These are phyloP conservation scores for Aspergillus puulaauensis DNA, from an alignment of 2,329 filamentous ascomycete species.

Conservation along the genomic window DNA sequence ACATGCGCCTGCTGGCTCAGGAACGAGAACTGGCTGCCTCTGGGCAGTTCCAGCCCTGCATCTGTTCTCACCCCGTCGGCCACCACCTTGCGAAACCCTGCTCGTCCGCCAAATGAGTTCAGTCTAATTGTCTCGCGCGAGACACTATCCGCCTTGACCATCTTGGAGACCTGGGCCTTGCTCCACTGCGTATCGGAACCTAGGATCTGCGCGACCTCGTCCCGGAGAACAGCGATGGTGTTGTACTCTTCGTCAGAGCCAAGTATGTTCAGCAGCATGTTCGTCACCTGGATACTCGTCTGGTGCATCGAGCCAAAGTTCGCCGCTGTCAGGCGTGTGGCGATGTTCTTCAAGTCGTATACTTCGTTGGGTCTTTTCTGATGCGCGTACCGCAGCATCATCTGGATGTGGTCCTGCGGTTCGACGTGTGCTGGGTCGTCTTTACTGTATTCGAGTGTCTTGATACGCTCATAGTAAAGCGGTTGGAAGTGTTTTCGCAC, in stretches of 20 bases:
- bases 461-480: conserved; percentile 19
- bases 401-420: conserved; percentile 43
- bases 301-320: conserved; percentile 35
- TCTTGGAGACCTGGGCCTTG: conserved; percentile 31
- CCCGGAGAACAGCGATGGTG: conserved; percentile 39
- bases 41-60: conserved; percentile 12
- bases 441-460: conserved; percentile 12
- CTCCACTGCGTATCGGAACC: conserved; percentile 35
- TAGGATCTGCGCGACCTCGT: conserved; percentile 36
- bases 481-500: conserved; percentile 12
- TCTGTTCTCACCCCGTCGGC: conserved; percentile 18
- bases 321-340: conserved; percentile 20
- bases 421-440: neutral
- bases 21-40: conserved; percentile 19
- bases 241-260: conserved; percentile 38
- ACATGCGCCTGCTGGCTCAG: conserved; percentile 20
- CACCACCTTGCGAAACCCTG: conserved; percentile 28
- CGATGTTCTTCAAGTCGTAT: conserved; percentile 18
- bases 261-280: conserved; percentile 41
- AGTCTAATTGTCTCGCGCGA: conserved; percentile 46
- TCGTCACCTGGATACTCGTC: conserved; percentile 41
- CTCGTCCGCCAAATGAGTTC: conserved; percentile 28
- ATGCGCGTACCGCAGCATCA: conserved; percentile 44
- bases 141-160: conserved; percentile 44
- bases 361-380: conserved; percentile 41